Evolutionary conservation across 139 green algal species (phyloP).

Genomic region (Auxenochlorella pyrenoidosa): DNA sequence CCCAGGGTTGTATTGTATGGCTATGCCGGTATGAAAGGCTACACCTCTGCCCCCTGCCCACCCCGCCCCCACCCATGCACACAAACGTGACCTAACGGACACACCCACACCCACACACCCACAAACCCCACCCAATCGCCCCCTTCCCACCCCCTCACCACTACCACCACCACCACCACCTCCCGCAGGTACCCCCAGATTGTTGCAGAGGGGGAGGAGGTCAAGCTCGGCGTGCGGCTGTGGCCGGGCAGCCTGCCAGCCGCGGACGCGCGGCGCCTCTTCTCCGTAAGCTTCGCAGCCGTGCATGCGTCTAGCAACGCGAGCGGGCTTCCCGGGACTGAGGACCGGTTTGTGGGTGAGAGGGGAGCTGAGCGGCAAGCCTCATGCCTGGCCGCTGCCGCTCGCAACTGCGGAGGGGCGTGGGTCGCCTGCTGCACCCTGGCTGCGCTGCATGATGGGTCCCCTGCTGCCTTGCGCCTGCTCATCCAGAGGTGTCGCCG

Average conservation of each 20-base stretch:
- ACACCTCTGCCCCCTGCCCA: too few relatives aligned
- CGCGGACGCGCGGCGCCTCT: neutral
- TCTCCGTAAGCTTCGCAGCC: neutral
- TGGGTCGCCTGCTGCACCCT: neutral
- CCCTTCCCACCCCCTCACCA: neutral
- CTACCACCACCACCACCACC: neutral
- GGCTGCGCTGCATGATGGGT: neutral
- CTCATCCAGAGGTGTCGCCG: too few relatives aligned
- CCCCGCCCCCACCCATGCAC: too few relatives aligned
- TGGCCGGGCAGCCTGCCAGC: neutral
- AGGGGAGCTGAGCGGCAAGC: too few relatives aligned
- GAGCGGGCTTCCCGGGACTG: too few relatives aligned
- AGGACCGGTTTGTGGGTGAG: too few relatives aligned
- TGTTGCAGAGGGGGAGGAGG: neutral
- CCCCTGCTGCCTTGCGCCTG: neutral
- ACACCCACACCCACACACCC: neutral
- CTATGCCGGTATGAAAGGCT: too few relatives aligned
- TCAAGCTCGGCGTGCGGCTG: neutral
- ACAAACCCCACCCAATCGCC: neutral
- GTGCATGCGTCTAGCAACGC: neutral
- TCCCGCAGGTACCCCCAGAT: neutral
- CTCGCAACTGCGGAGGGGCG: neutral
- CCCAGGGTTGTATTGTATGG: too few relatives aligned
- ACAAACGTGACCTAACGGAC: too few relatives aligned
- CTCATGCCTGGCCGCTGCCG: neutral